phyloP scores from a whole-genome alignment of 768 basidiomycete genomes.

The Suillus occidentalis region DNA sequence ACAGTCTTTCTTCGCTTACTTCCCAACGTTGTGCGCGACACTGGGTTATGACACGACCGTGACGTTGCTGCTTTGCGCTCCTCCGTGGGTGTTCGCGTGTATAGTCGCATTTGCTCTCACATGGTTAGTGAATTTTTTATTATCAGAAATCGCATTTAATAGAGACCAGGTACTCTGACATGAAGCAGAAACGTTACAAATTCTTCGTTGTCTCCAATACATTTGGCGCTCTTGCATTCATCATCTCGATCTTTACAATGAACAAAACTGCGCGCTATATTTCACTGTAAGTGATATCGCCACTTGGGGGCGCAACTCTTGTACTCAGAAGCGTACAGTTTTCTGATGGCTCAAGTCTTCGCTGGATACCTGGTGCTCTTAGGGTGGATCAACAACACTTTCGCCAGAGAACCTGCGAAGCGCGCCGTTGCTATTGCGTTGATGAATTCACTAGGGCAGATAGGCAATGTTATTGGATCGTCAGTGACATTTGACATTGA shows the following conservation, averaged over 20 bases:
- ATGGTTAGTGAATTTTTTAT: neutral
- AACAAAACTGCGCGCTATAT: neutral
- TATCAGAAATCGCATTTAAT: neutral
- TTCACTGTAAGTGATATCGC: neutral
- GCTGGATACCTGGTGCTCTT: neutral
- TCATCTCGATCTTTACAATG: neutral
- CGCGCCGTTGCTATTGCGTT: neutral
- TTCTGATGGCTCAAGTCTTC: neutral
- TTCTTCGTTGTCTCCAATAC: neutral
- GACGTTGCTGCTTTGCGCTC: neutral
- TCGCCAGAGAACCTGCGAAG: neutral
- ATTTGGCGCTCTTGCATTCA: neutral
- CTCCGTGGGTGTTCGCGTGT: neutral
- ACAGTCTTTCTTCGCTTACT: neutral
- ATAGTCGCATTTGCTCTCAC: neutral
- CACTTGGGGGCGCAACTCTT: neutral
- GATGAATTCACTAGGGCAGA: neutral
- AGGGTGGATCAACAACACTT: neutral
- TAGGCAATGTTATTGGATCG: neutral
- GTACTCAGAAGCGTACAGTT: neutral
- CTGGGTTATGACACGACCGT: neutral
- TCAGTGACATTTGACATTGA: neutral
- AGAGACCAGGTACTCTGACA: neutral
- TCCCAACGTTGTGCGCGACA: slow-evolving; percentile 1
- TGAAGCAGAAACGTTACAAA: neutral